A percentile compares a stretch with the other conserved stretches of the same genome.
Evolutionary conservation across 192 early-diverging fungal genomes (phyloP).

Genomic region (Entomortierella lignicola): DNA sequence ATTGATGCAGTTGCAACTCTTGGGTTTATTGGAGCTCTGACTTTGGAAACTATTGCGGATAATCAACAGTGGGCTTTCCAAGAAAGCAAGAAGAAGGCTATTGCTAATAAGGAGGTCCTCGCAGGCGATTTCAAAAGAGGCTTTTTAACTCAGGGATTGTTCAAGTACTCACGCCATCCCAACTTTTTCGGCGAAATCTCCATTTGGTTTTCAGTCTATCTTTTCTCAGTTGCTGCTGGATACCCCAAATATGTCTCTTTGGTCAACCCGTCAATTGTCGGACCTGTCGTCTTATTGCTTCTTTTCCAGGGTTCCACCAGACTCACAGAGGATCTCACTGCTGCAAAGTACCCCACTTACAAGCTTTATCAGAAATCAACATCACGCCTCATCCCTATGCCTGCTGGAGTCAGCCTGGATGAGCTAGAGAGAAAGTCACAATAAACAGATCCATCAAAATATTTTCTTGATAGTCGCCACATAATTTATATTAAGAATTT

Average conservation of each 20-base stretch:
- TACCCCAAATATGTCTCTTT: constrained; percentile 23
- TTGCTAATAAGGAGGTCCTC: constrained; percentile 32
- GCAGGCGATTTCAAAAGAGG: constrained; percentile 66
- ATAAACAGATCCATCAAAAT: no score
- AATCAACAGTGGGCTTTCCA: constrained; percentile 86
- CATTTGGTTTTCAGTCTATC: constrained; percentile 72
- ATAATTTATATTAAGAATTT: no score
- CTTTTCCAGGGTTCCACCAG: constrained; percentile 76
- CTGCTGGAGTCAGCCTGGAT: constrained; percentile 27
- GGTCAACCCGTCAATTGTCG: constrained; percentile 64
- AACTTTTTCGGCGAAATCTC: constrained; percentile 86
- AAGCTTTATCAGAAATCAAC: constrained; percentile 71
- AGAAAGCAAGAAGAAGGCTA: constrained; percentile 60
- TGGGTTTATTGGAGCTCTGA: constrained; percentile 61
- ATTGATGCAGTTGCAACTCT: constrained; percentile 60
- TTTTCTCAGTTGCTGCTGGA: constrained; percentile 67
- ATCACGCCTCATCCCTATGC: constrained; percentile 68
- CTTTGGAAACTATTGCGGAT: constrained; percentile 78
- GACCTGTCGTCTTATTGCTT: constrained; percentile 62
- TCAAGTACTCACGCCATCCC: constrained; percentile 80
- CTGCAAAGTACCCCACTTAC: constrained; percentile 83
- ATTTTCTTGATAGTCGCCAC: no score
- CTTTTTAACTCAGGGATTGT: constrained; percentile 82
- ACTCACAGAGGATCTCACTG: constrained; percentile 73
- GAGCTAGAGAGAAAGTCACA: constrained; percentile 33